Base-by-base conservation (phyloP, 2,329 filamentous ascomycete species). In the Epichloe sibirici region DNA sequence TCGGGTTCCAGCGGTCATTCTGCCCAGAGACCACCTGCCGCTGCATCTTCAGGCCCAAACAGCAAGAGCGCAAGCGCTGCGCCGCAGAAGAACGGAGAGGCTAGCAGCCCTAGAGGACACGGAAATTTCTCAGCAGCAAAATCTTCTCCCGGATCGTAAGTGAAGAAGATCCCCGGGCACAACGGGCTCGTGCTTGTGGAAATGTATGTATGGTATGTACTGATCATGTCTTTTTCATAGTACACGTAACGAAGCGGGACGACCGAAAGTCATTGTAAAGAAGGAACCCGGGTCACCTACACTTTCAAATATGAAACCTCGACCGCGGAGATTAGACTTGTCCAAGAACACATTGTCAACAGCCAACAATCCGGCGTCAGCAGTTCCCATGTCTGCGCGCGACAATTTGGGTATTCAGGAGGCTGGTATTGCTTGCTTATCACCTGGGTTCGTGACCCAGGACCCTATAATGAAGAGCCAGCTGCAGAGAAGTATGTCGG, bases 381-480 rank as follows among this genome's bases (percentile, higher is more conserved):
- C 83, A 49, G 82, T 89, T 40, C 85, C 89, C 39, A 74, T 94
- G 69, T 93, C 88, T 8, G 85, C 84, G 25, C 81, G 88, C 59
- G 88, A 94, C 45, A 81, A 84, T 23, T 72, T 93, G 39, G 87
- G 79, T 43, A 91, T 97, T 64, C 90, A 95, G 62, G 89, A 96
- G 69, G 87, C 97, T 28, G 93, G 93, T 53, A 77, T 97, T 53
- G 91, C 91, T 43, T 98, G 93, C 63, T 75, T 98, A 52, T 97
- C 93, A 2, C 93, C 93, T 0, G 93, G 93, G 51, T 97, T 98
- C 63, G 84, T 94, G 59, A 97, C 93, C 15, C 88, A 97, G 62
- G 90, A 98, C 68, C 91, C 93, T n/a, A 80, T 86, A 21, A 94
- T 96, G 89, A 85, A 93, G 65, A 89, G 95, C 69, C 90, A 97